Evolutionary conservation across 2,329 filamentous ascomycete genomes (phyloP).

Genomic region (Clonostachys byssicola): DNA sequence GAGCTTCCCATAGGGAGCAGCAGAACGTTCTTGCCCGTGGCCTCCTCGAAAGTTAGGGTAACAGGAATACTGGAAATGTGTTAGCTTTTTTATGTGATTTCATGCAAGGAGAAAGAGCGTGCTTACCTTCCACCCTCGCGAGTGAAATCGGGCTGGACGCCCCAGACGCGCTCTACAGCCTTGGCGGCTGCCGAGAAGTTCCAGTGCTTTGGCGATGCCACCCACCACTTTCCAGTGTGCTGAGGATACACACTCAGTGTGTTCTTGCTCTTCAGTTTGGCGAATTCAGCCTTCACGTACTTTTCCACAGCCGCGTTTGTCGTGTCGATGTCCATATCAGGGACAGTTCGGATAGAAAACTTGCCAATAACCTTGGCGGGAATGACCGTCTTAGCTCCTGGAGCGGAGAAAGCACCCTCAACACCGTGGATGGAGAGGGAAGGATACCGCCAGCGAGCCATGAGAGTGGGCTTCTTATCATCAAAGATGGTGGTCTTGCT

Average conservation of each 20-base stretch:
- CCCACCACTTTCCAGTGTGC: slow-evolving; percentile 98
- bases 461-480: slow-evolving; percentile 88
- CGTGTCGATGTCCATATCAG: slow-evolving; percentile 90
- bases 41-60: slow-evolving; percentile 94
- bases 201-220: slow-evolving; percentile 96
- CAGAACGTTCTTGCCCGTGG: slow-evolving; percentile 95
- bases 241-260: slow-evolving; percentile 74
- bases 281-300: slow-evolving; percentile 79
- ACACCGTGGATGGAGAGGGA: slow-evolving; percentile 92
- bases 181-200: slow-evolving; percentile 94
- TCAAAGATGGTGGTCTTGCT: slow-evolving; percentile 82
- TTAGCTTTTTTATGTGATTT: slow-evolving; percentile 1
- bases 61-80: slow-evolving; percentile 74
- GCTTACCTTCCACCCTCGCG: slow-evolving; percentile 84
- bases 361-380: slow-evolving; percentile 97
- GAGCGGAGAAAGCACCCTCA: slow-evolving; percentile 89
- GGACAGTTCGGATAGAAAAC: slow-evolving; percentile 96
- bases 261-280: slow-evolving; percentile 90
- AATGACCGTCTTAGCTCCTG: slow-evolving; percentile 97
- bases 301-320: slow-evolving; percentile 84
- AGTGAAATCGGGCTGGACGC: slow-evolving; percentile 89
- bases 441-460: slow-evolving; percentile 94
- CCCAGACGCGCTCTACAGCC: slow-evolving; percentile 94
- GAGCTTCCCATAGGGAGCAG: slow-evolving; percentile 95
- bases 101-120: slow-evolving; percentile 4